These are phyloP conservation scores for Phytopythium vexans DNA, from an alignment of 352 stramenopile species.

Conservation along the genomic window DNA sequence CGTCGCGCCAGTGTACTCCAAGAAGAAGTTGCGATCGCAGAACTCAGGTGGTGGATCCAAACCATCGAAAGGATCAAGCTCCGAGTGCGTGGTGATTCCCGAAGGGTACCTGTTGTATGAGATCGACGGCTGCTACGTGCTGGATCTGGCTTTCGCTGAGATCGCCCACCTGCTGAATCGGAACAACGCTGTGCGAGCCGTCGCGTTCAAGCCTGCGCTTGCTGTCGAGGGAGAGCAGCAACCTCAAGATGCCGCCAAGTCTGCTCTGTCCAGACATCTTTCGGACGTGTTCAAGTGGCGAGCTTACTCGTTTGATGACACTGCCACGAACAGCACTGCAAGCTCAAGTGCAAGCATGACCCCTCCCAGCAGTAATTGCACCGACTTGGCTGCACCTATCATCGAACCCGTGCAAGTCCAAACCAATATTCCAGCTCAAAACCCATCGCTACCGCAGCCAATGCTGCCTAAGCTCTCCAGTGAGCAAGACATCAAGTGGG, in stretches of 20 bases:
- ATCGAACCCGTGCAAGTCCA: background rate
- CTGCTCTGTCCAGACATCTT: constrained; percentile 39
- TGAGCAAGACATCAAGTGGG: constrained; percentile 17
- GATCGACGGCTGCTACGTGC: constrained; percentile 57
- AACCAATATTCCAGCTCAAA: too few species aligned
- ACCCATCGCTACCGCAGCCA: too few species aligned
- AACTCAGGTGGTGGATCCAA: background rate
- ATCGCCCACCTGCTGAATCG: constrained; percentile 54
- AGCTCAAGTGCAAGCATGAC: background rate
- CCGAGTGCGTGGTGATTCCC: constrained; percentile 32
- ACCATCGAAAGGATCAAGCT: background rate
- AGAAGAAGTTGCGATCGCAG: constrained; percentile 10
- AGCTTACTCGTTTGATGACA: constrained; percentile 5
- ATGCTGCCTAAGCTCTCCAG: too few species aligned
- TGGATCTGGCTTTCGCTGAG: constrained; percentile 53
- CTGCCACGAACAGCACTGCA: background rate
- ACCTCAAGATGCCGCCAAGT: constrained; percentile 7
- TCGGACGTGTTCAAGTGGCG: constrained; percentile 50
- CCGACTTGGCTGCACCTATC: background rate
- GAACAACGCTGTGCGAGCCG: constrained; percentile 34
- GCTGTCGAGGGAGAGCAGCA: constrained; percentile 28
- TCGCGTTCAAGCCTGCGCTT: constrained; percentile 62
- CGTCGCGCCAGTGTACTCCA: constrained; percentile 21
- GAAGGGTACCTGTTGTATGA: constrained; percentile 62
- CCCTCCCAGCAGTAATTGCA: background rate